Base-by-base conservation (phyloP, 176 grass and related monocot species). In the Bonia amplexicaulis region DNA sequence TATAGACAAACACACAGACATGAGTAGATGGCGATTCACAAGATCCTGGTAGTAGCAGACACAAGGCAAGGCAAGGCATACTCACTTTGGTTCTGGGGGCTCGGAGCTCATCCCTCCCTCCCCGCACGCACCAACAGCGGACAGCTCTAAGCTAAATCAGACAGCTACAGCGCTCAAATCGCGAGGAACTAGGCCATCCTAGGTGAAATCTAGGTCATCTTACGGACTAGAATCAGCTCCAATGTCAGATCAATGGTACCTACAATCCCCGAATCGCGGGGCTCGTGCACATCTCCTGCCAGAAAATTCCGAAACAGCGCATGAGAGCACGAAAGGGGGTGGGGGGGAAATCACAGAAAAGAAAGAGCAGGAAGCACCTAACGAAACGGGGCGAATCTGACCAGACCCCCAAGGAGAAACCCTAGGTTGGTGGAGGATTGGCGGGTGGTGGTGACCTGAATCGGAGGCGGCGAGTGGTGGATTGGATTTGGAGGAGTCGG, bases 91-190 rank as follows among this genome's bases (percentile, higher is more conserved):
- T 27, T 64, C 42, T 33, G 57, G 40, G 19, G 86, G 9, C 40
- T 87, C 86, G 37, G 79, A 76, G 79, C 71, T 82, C 79, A 87
- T 87, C 71, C 35, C 9, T 35, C 6, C 55, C 55, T 14, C 27
- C 41, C 1, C 66, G 6, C 35, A 44, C 51, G 16, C 42, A 20
- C 6, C 46, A 20, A 2, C 29, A 17, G 1, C 12, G 14, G 20
- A 27, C 71, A 33, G 12, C 37, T 48, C 27, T 76, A 67, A 42
- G 62, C 71, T 61, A 61, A 0, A 14, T 49, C 79, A 82, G 54
- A 65, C 48, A 70, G 55, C 12, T 73, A 26, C n/a, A 15, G 11
- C 31, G 46, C 78, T 54, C 46, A 9, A 42, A 68, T 17, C 48
- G 42, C 13, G 2, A 67, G 62, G 17, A 52, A 9, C 19, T 48